phyloP scores from a whole-genome alignment of 306 rosid genomes.

The Malus sieversii region DNA sequence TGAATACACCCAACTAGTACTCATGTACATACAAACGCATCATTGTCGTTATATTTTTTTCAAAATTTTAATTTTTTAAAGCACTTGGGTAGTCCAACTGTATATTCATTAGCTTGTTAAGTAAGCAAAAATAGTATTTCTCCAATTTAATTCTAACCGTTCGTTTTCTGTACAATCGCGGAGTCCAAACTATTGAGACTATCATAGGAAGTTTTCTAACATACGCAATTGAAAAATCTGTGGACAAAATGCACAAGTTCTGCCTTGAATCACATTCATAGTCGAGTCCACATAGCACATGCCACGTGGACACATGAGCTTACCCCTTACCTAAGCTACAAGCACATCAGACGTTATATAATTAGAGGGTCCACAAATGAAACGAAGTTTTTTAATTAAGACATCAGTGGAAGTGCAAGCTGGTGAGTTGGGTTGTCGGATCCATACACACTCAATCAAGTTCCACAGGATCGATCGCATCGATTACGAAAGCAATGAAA shows the following conservation, averaged over 20 bases:
- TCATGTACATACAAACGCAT: neutral
- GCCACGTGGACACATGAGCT: neutral
- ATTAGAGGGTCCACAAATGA: neutral
- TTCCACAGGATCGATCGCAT: neutral
- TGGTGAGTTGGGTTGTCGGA: neutral
- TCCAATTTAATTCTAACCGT: too few relatives aligned
- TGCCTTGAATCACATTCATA: neutral
- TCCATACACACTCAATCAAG: neutral
- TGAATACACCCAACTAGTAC: neutral
- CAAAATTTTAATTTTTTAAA: too few relatives aligned
- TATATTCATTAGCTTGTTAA: too few relatives aligned
- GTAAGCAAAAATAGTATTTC: too few relatives aligned
- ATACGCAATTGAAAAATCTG: neutral
- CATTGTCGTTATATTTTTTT: too few relatives aligned
- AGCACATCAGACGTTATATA: neutral
- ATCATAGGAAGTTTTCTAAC: neutral
- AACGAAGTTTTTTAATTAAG: conserved; percentile 9
- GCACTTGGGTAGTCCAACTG: too few relatives aligned
- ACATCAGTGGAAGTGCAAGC: conserved; percentile 16
- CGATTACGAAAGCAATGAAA: neutral
- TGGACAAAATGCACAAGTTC: neutral
- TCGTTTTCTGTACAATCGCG: too few relatives aligned
- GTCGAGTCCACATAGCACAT: neutral
- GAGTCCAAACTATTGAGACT: neutral
- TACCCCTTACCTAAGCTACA: neutral